These are phyloP conservation scores for Bisporella sp. DNA, from an alignment of 2,329 filamentous ascomycete genomes.

Conservation along the genomic window DNA sequence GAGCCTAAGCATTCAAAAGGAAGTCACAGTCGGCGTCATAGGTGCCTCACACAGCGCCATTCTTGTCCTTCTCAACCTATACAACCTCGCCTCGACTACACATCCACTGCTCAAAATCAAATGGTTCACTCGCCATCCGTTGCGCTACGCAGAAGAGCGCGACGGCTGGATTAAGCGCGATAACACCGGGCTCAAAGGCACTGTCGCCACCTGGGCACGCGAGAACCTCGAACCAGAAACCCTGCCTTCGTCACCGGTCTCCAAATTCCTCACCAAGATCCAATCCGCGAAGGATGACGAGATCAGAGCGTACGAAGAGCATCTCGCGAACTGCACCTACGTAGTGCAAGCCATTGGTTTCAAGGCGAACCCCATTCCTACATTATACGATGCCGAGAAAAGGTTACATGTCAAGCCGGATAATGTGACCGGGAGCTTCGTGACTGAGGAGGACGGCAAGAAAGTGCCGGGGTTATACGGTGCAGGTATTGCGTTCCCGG, in stretches of 20 bases:
- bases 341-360: slow-evolving; percentile 56
- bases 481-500: slow-evolving; percentile 58
- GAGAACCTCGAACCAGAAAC: slow-evolving; percentile 48
- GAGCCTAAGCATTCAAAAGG: slow-evolving; percentile 29
- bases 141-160: slow-evolving; percentile 54
- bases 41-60: slow-evolving; percentile 59
- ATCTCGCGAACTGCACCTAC: slow-evolving; percentile 44
- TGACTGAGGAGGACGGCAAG: slow-evolving; percentile 32
- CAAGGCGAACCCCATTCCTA: slow-evolving; percentile 41
- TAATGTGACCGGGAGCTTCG: slow-evolving; percentile 36
- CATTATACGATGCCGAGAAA: slow-evolving; percentile 29
- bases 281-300: slow-evolving; percentile 29
- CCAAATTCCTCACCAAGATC: slow-evolving; percentile 22
- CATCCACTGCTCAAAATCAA: slow-evolving; percentile 48
- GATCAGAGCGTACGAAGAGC: slow-evolving; percentile 34
- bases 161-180: slow-evolving; percentile 59
- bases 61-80: slow-evolving; percentile 54
- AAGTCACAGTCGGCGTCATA: slow-evolving; percentile 46
- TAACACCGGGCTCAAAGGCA: slow-evolving; percentile 59
- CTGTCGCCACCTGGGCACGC: slow-evolving; percentile 51
- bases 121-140: slow-evolving; percentile 55
- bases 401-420: slow-evolving; percentile 25
- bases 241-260: slow-evolving; percentile 29
- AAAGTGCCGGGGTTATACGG: slow-evolving; percentile 47
- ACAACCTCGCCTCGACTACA: slow-evolving; percentile 41